Base-by-base conservation (phyloP, 352 stramenopile species). In the Phytophthora hibernalis region DNA sequence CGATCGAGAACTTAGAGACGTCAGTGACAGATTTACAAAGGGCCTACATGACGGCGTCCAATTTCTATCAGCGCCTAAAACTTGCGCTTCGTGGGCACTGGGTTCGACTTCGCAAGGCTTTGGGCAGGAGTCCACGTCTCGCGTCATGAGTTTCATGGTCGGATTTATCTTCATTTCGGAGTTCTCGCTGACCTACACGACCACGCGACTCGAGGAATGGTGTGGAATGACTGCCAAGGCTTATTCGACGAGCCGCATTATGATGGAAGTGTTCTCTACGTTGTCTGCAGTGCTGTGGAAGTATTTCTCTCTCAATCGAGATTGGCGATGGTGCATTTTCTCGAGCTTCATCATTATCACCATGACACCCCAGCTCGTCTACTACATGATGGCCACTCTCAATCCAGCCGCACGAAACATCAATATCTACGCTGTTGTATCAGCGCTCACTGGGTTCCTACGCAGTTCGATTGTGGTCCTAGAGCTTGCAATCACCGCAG, bases 111-210 rank as follows among this genome's bases (percentile, higher is more conserved):
- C 77, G 72, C 22, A 63, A 51, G 26, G 70, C 71, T 5, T 50
- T 85, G 15, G 44, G 61, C 48, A 76, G 72, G 56, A 77, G 28
- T 73, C 77, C 3, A 83, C 74, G 16, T 82, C 74, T 16, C 56
- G 64, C 5, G 63, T 83, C 20, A 65, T 74, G 6, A 54, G 63
- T 9, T 85, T 82, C 53, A 62, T 85, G 18, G 72, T 80, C 33
- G 55, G 74, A 16, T 85, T 80, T 44, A 62, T 85, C 30, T 76
- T 85, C 59, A 77, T 85, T 49, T 76, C 52, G 20, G 77, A 85
- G 43, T 85, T 85, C 44, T 79, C 77, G 15, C 51, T 85, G 10
- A 72, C 61, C 26, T 85, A 85, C 40, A 68, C 77, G 21, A 74
- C 70, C 5, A 64, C 33, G 2, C 54, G 77, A 22, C 61, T 85